These are phyloP conservation scores for Aspergillus glaucus DNA, from an alignment of 2,329 filamentous ascomycete species.

Conservation along the genomic window DNA sequence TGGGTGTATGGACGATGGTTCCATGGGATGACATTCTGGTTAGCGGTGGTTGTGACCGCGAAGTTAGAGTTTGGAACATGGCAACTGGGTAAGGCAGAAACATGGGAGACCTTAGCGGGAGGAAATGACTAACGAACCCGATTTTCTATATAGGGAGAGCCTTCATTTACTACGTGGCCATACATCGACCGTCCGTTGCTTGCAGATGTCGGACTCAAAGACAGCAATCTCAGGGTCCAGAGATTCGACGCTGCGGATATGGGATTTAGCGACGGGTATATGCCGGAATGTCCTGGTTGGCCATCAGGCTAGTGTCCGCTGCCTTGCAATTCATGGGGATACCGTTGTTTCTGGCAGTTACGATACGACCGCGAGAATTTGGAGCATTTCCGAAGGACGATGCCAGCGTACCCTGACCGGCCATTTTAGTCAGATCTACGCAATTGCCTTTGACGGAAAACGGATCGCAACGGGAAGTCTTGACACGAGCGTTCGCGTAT, in stretches of 20 bases:
- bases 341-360: slow-evolving; percentile 97
- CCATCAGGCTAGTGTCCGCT: slow-evolving; percentile 91
- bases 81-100: slow-evolving; percentile 64
- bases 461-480: slow-evolving; percentile 91
- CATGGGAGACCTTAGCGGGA: neutral
- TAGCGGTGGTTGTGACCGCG: slow-evolving; percentile 91
- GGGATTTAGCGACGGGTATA: slow-evolving; percentile 82
- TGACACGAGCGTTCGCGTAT: slow-evolving; percentile 94
- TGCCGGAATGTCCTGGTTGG: slow-evolving; percentile 90
- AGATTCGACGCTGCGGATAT: slow-evolving; percentile 89
- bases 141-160: slow-evolving; percentile 50
- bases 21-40: slow-evolving; percentile 94
- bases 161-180: slow-evolving; percentile 84
- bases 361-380: slow-evolving; percentile 92
- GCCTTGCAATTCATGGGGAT: slow-evolving; percentile 91
- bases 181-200: slow-evolving; percentile 89
- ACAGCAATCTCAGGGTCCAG: slow-evolving; percentile 95
- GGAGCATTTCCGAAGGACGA: slow-evolving; percentile 93
- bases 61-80: slow-evolving; percentile 96
- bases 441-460: slow-evolving; percentile 92
- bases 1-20: slow-evolving; percentile 99
- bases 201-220: slow-evolving; percentile 93
- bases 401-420: slow-evolving; percentile 85
- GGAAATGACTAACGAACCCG: neutral
- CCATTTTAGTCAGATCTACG: slow-evolving; percentile 98